These are phyloP conservation scores for Blastobotrys terrestris DNA, from an alignment of 805 yeast genomes.

Conservation along the genomic window DNA sequence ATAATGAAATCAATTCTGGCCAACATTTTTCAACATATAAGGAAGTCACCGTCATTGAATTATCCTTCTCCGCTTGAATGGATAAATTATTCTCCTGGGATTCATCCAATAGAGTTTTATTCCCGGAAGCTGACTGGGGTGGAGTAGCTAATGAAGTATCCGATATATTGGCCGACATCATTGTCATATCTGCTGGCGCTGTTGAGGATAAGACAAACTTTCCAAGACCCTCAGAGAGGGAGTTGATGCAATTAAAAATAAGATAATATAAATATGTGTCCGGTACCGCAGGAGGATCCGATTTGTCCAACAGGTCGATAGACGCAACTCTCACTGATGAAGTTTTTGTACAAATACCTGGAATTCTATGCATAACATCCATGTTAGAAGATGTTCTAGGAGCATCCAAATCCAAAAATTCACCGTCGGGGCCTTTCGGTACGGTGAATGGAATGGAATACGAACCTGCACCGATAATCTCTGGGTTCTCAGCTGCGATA, in stretches of 20 bases:
- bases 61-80: neutral
- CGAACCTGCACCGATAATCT: slow-evolving; percentile 27
- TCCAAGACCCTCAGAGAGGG: slow-evolving; percentile 65
- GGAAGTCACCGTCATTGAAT: slow-evolving; percentile 7
- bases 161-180: neutral
- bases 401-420: slow-evolving; percentile 8
- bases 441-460: slow-evolving; percentile 12
- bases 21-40: slow-evolving; percentile 20
- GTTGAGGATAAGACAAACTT: slow-evolving; percentile 25
- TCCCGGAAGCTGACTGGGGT: neutral
- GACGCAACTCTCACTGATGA: slow-evolving; percentile 49
- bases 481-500: slow-evolving; percentile 32
- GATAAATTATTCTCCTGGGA: neutral
- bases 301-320: slow-evolving; percentile 74
- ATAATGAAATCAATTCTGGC: slow-evolving; percentile 38
- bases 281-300: slow-evolving; percentile 67
- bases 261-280: slow-evolving; percentile 56
- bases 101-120: slow-evolving; percentile 16
- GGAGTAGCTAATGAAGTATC: neutral
- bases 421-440: slow-evolving; percentile 10
- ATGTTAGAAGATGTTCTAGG: neutral
- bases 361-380: slow-evolving; percentile 3
- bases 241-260: slow-evolving; percentile 45
- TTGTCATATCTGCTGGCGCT: neutral
- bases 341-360: slow-evolving; percentile 16